phyloP scores from a whole-genome alignment of 257 asterid species.

The Cordia subcordata region DNA sequence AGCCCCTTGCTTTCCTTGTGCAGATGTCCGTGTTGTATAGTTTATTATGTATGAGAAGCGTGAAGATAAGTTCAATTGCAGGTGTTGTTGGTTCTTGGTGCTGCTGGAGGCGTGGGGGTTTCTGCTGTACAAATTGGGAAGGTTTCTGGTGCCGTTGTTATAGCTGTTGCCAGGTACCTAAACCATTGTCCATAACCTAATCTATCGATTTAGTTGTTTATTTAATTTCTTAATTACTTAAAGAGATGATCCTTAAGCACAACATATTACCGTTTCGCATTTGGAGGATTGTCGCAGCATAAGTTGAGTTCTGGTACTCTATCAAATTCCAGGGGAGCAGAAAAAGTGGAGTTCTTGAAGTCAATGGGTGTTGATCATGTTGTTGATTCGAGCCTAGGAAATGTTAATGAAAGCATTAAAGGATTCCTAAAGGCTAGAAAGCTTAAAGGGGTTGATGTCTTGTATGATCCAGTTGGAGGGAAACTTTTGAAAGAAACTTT shows the following conservation, averaged over 20 bases:
- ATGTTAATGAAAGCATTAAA: conserved; percentile 63
- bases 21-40: conserved; percentile 1
- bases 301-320: conserved; percentile 11
- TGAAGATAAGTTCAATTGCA: conserved; percentile 16
- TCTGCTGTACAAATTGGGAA: conserved; percentile 96
- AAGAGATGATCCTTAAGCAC: too few relatives aligned
- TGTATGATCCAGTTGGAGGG: conserved; percentile 98
- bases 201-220: conserved; percentile 1
- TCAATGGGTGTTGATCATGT: conserved; percentile 85
- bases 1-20: conserved; percentile 1
- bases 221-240: background rate
- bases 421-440: conserved; percentile 66
- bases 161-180: conserved; percentile 85
- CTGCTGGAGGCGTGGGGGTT: conserved; percentile 98
- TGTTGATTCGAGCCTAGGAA: conserved; percentile 67
- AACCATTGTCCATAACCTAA: background rate
- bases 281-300: conserved; percentile 7
- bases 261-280: background rate
- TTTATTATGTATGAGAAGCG: background rate
- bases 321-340: conserved; percentile 56
- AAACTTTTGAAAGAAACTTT: conserved; percentile 71
- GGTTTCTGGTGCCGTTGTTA: conserved; percentile 74
- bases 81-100: conserved; percentile 98
- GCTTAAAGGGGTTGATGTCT: conserved; percentile 85
- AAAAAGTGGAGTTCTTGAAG: conserved; percentile 68